Evolutionary conservation across 2,329 filamentous ascomycete genomes (phyloP).

Genomic region (Trichoderma aggressivum): DNA sequence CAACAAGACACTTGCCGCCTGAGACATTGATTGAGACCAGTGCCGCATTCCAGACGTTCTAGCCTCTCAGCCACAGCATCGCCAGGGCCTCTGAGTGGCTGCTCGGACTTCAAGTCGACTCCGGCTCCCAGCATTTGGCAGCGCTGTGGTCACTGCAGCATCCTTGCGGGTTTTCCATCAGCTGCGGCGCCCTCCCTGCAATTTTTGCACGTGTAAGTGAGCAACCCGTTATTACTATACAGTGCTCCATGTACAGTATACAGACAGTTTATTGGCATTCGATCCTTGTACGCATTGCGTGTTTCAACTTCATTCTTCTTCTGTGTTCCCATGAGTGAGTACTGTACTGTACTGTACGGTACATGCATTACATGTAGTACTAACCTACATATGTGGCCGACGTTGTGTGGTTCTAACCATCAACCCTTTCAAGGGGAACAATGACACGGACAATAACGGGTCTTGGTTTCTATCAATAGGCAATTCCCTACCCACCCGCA

Average conservation of each 20-base stretch:
- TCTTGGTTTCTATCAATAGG: background rate
- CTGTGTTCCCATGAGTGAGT: background rate
- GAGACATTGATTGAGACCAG: background rate
- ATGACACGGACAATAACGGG: background rate
- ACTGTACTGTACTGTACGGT: background rate
- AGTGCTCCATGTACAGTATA: background rate
- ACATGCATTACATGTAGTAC: background rate
- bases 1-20: background rate
- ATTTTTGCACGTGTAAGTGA: background rate
- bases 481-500: background rate
- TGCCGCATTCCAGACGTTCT: background rate
- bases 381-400: background rate
- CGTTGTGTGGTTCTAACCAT: background rate
- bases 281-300: background rate
- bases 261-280: background rate
- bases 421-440: background rate
- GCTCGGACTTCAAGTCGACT: background rate
- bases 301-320: background rate
- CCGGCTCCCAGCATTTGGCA: background rate
- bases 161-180: background rate
- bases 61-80: conserved; percentile 6
- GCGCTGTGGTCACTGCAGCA: background rate
- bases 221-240: background rate
- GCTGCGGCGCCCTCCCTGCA: background rate
- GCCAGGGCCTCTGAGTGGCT: background rate